phyloP scores from a whole-genome alignment of 2,329 filamentous ascomycete genomes.

The Aureobasidium sp. region DNA sequence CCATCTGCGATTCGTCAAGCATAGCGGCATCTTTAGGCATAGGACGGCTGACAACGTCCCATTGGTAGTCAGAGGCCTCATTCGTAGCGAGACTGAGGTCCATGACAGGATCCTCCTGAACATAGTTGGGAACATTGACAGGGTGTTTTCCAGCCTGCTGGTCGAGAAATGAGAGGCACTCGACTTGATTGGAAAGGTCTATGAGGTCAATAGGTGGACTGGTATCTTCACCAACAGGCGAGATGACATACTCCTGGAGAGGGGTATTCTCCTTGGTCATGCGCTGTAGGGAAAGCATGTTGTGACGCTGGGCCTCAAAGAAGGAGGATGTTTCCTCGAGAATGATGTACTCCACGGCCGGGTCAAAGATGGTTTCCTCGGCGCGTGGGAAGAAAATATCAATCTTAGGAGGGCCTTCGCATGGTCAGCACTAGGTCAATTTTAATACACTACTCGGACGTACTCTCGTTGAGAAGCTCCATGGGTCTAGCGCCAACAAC shows the following conservation, averaged over 20 bases:
- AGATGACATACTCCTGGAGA: neutral
- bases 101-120: constrained; percentile 41
- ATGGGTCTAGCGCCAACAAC: constrained; percentile 63
- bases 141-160: neutral
- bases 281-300: constrained; percentile 64
- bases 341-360: constrained; percentile 65
- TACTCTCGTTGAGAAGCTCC: constrained; percentile 51
- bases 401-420: constrained; percentile 49
- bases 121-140: constrained; percentile 40
- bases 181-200: constrained; percentile 1
- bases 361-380: constrained; percentile 59
- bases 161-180: neutral
- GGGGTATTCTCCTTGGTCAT: constrained; percentile 42
- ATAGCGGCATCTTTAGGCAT: constrained; percentile 26
- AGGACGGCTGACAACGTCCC: neutral
- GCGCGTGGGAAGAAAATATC: constrained; percentile 63
- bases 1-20: constrained; percentile 64
- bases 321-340: constrained; percentile 66
- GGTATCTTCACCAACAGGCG: neutral
- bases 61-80: neutral
- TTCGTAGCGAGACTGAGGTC: constrained; percentile 36
- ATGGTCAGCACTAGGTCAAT: neutral
- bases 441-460: neutral
- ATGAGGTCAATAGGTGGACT: neutral
- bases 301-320: constrained; percentile 68